Evolutionary conservation across 2,329 filamentous ascomycete species (phyloP), one percentile per base, ranked within the genome.

Genomic region (Colletotrichum phormii): DNA sequence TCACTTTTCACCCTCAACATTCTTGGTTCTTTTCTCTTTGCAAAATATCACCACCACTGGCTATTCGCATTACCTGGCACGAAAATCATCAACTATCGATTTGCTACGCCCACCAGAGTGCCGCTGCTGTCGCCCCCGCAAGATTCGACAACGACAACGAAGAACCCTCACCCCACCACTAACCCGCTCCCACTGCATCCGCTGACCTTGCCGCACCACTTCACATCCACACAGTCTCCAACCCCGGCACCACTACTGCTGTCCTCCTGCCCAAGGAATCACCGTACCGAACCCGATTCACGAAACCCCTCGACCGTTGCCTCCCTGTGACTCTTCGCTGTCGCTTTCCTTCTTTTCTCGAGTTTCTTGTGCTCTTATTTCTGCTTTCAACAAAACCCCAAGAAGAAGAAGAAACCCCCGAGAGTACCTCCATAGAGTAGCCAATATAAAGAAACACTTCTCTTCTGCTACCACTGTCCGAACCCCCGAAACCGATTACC

Each of bases 391-490:
- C 54, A 55, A 18, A 18, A 18, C 29, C 58, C 15, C 42, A n/a
- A 46, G 37, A 49, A 49, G 42, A 49, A 49, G 42, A 49, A 49
- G 42, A 33, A 68, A 5, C 58, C 35, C 61, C 57, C 66, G 22
- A 61, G 60, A 61, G 71, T 72, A 64, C 57, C 51, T 70, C 65
- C 71, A 57, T 72, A 72, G 62, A 55, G 62, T 64, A 64, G 71
- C 66, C 71, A 72, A 72, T 72, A 72, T 71, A 72, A 72, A 57
- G 31, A 72, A 64, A 54, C 66, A 71, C 46, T 62, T 57, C 58
- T 70, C 66, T 72, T 72, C 64, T 71, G 18, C 37, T 67, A 54
- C 55, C 61, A 46, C 59, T 72, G 35, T 68, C 59, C 59, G 61
- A 60, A n/a, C 60, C 58, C 24, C 49, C 59, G 49, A 51, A 70